These are phyloP conservation scores for Sporothrix protearum DNA, from an alignment of 2,329 filamentous ascomycete genomes.

Conservation along the genomic window DNA sequence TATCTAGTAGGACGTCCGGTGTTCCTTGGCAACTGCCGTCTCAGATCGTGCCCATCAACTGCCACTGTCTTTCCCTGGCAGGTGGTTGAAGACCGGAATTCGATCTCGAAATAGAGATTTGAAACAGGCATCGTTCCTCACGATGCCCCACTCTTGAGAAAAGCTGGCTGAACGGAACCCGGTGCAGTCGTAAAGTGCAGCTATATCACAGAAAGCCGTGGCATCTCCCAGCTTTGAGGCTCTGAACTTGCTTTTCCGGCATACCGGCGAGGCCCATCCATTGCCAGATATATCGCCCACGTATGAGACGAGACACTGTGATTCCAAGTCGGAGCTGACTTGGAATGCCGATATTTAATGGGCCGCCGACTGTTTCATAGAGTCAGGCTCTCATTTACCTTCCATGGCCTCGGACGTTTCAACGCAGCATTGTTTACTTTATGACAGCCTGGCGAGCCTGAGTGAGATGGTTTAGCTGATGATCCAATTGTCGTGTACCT, in stretches of 20 bases:
- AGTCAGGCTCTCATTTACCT: too few relatives aligned
- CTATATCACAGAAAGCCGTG: neutral
- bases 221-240: neutral
- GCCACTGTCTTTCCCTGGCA: neutral
- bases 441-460: too few relatives aligned
- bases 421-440: too few relatives aligned
- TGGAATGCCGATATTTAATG: neutral
- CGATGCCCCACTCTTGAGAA: neutral
- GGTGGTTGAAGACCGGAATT: neutral
- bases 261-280: neutral
- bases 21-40: neutral
- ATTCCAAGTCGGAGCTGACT: neutral
- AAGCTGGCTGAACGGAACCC: neutral
- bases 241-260: neutral
- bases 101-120: neutral
- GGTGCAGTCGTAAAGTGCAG: neutral
- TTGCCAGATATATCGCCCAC: neutral
- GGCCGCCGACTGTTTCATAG: too few relatives aligned
- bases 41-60: neutral
- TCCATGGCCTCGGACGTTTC: too few relatives aligned
- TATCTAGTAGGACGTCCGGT: neutral
- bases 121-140: neutral
- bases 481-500: too few relatives aligned
- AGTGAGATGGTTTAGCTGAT: too few relatives aligned
- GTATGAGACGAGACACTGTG: neutral